phyloP scores from a whole-genome alignment of 371 early-diverging fungal genomes.

The Mucor indicus region DNA sequence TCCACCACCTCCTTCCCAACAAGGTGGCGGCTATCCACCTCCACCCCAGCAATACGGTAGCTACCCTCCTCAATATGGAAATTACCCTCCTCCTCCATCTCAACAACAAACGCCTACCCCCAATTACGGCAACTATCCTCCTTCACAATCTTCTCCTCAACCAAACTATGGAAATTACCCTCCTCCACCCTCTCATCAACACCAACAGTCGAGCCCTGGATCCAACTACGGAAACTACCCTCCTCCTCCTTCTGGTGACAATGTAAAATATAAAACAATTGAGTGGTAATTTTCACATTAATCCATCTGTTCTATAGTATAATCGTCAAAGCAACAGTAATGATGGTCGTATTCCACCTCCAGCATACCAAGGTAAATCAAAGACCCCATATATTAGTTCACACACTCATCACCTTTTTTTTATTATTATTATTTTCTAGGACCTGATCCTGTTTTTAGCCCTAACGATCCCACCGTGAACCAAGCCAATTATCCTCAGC shows the following conservation, averaged over 20 bases:
- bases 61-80: slow-evolving; percentile 4
- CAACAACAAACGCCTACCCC: background rate
- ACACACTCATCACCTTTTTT: background rate
- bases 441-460: slow-evolving; percentile 20
- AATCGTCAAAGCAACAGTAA: slow-evolving; percentile 1
- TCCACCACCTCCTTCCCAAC: slow-evolving; percentile 6
- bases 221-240: background rate
- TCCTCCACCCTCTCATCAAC: background rate
- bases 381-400: background rate
- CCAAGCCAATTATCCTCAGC: slow-evolving; percentile 31
- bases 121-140: background rate
- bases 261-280: too few species aligned
- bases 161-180: slow-evolving; percentile 6
- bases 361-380: slow-evolving; percentile 11
- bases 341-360: slow-evolving; percentile 7
- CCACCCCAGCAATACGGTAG: slow-evolving; percentile 1
- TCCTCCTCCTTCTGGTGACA: background rate
- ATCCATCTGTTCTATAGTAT: too few species aligned
- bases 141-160: slow-evolving; percentile 2
- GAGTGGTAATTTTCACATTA: too few species aligned
- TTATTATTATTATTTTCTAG: background rate
- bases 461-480: slow-evolving; percentile 18
- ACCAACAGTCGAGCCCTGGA: background rate
- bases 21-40: background rate
- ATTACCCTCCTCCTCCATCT: slow-evolving; percentile 11